Percentiles rank a stretch among this genome's conserved stretches.
These are phyloP conservation scores for Rhodotorula sp. DNA, from an alignment of 1,284 basidiomycete species.

Conservation along the genomic window DNA sequence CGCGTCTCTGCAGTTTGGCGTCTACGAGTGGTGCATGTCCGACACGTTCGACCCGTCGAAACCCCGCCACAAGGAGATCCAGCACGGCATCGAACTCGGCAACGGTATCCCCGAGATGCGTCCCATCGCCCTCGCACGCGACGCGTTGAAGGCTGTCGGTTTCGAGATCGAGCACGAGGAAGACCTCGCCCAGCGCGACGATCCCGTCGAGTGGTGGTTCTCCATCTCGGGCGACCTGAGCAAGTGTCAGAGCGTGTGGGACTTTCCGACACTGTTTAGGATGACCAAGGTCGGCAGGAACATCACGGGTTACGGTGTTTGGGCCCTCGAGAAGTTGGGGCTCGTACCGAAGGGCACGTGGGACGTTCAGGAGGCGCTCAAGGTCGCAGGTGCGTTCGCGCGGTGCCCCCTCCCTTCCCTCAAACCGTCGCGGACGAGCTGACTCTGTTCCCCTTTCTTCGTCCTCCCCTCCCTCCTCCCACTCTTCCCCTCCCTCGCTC, in stretches of 20 bases:
- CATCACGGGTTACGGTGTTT: conserved; percentile 77
- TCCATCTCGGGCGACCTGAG: conserved; percentile 64
- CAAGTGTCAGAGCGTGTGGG: conserved; percentile 93
- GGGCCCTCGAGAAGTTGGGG: conserved; percentile 73
- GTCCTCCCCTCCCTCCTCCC: background rate
- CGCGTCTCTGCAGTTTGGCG: conserved; percentile 67
- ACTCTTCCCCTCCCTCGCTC: background rate
- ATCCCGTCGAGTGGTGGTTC: conserved; percentile 78
- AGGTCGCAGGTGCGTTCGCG: conserved; percentile 61
- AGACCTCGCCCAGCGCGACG: conserved; percentile 78
- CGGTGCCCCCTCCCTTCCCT: background rate
- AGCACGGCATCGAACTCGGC: conserved; percentile 72
- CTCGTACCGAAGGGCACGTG: conserved; percentile 89
- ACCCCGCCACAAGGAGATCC: conserved; percentile 82
- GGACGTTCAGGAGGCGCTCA: conserved; percentile 85
- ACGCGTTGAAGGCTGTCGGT: conserved; percentile 80
- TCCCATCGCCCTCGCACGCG: conserved; percentile 66
- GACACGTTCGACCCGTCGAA: conserved; percentile 85
- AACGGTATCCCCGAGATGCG: conserved; percentile 99
- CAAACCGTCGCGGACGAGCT: too few relatives aligned
- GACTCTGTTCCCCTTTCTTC: too few relatives aligned
- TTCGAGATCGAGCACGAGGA: conserved; percentile 89
- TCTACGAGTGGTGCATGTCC: conserved; percentile 99
- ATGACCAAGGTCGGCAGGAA: conserved; percentile 85
- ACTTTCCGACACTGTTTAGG: conserved; percentile 65